Percentiles rank a stretch among this genome's conserved stretches.
phyloP scores from a whole-genome alignment of 805 yeast species.

The Zygosaccharomyces siamensis region DNA sequence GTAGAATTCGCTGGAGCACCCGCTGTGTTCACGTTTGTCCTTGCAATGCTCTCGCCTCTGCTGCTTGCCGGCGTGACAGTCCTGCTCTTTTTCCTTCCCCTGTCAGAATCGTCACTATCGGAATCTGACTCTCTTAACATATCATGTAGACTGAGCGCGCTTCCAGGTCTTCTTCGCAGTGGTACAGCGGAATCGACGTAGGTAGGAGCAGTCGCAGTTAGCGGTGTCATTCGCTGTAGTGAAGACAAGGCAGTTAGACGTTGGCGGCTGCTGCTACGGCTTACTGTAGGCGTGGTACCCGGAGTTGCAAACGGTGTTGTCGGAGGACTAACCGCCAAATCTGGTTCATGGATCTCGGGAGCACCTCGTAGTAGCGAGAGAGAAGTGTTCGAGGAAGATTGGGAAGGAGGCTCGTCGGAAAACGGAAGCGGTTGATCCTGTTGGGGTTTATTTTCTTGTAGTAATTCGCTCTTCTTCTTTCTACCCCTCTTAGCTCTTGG shows the following conservation, averaged over 20 bases:
- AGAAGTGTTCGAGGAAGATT: conserved; percentile 8
- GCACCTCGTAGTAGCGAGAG: conserved; percentile 2
- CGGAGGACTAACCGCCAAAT: conserved; percentile 1
- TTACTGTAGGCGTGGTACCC: conserved; percentile 2
- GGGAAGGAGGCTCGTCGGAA: conserved; percentile 8
- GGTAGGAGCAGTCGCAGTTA: conserved; percentile 26
- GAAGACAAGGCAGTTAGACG: conserved; percentile 42
- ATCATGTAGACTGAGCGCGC: conserved; percentile 23
- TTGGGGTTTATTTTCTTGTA: background rate
- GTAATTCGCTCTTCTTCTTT: conserved; percentile 31
- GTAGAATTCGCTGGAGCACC: too few relatives aligned
- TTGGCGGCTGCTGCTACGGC: conserved; percentile 17
- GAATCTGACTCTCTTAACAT: conserved; percentile 14
- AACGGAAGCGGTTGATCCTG: conserved; percentile 7
- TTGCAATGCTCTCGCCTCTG: conserved; percentile 8
- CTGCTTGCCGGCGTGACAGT: conserved; percentile 11
- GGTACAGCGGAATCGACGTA: background rate
- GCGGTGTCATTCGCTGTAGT: conserved; percentile 60
- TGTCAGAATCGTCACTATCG: conserved; percentile 13
- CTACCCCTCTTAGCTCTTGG: conserved; percentile 55
- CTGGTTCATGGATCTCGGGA: conserved; percentile 2
- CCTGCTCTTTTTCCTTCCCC: conserved; percentile 7
- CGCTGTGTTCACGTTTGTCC: background rate
- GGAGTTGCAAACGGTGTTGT: conserved; percentile 3
- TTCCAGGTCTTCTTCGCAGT: conserved; percentile 16